Percentiles rank a stretch among this genome's conserved stretches.
These are phyloP conservation scores for Blechomonas ayalai DNA, from an alignment of 208 protist genomes.

Conservation along the genomic window DNA sequence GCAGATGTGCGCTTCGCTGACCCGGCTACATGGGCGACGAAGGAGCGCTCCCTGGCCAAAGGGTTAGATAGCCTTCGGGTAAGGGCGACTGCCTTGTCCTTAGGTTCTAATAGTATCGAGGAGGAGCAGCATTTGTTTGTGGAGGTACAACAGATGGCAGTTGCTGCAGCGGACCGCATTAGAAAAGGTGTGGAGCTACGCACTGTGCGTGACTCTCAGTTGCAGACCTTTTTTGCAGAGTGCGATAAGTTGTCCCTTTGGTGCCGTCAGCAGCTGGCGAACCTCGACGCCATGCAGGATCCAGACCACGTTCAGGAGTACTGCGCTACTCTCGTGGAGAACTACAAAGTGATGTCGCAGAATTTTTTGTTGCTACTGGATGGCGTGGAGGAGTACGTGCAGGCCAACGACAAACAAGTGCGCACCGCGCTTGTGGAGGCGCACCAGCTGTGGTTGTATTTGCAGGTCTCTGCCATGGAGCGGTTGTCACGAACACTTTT, in stretches of 20 bases:
- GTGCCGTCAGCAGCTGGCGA: slow-evolving; percentile 82
- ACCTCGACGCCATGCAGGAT: slow-evolving; percentile 80
- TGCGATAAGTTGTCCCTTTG: slow-evolving; percentile 63
- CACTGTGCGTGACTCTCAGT: slow-evolving; percentile 22
- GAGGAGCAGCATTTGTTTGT: slow-evolving; percentile 22
- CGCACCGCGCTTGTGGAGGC: slow-evolving; percentile 64
- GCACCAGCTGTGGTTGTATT: slow-evolving; percentile 75
- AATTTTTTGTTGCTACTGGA: slow-evolving; percentile 69
- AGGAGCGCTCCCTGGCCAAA: no score
- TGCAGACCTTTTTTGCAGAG: slow-evolving; percentile 41
- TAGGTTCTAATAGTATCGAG: slow-evolving; percentile 8
- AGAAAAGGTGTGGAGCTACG: slow-evolving; percentile 14
- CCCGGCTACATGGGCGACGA: slow-evolving; percentile 21
- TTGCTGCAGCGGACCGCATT: slow-evolving; percentile 27
- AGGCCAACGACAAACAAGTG: slow-evolving; percentile 37
- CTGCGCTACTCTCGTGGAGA: slow-evolving; percentile 64
- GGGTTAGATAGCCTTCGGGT: no score
- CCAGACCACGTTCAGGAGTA: slow-evolving; percentile 86
- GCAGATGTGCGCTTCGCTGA: slow-evolving; percentile 39
- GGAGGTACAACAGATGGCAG: slow-evolving; percentile 32
- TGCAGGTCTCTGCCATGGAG: slow-evolving; percentile 77
- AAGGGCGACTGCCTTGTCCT: no score
- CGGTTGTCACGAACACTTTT: slow-evolving; percentile 60
- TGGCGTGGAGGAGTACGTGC: slow-evolving; percentile 43
- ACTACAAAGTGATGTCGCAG: slow-evolving; percentile 73